These are phyloP conservation scores for Tulasnella sp. DNA, from an alignment of 768 basidiomycete genomes.

Conservation along the genomic window DNA sequence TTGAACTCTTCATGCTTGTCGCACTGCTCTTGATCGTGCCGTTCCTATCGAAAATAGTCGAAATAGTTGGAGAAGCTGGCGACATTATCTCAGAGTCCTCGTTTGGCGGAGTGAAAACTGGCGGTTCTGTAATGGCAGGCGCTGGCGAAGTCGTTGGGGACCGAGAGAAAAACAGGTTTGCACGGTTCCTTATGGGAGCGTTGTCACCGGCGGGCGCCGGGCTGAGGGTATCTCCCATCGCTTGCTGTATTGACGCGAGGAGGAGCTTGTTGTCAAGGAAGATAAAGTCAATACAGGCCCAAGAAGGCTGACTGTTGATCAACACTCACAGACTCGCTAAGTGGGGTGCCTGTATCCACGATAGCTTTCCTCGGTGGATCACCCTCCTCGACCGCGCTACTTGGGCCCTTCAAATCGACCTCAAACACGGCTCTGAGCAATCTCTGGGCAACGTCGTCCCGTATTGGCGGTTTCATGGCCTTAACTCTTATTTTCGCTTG, in stretches of 20 bases:
- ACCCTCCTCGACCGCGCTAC: background rate
- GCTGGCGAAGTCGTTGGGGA: background rate
- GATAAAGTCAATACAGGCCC: background rate
- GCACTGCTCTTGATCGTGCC: slow-evolving; percentile 10
- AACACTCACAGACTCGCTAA: background rate
- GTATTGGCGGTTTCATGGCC: background rate
- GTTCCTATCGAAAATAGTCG: slow-evolving; percentile 2
- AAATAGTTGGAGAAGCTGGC: background rate
- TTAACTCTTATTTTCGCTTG: background rate
- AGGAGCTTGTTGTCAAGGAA: background rate
- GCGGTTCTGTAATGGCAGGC: too few species aligned
- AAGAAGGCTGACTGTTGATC: background rate
- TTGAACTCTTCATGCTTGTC: slow-evolving; percentile 21
- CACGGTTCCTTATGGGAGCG: background rate
- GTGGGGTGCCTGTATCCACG: background rate
- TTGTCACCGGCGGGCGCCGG: background rate
- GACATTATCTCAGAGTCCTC: background rate
- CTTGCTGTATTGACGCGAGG: slow-evolving; percentile 3
- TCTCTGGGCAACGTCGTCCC: background rate
- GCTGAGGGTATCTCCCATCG: slow-evolving; percentile 10
- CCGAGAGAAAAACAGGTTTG: background rate
- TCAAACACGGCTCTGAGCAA: slow-evolving; percentile 30
- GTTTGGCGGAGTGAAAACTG: background rate
- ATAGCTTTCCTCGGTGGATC: too few species aligned
- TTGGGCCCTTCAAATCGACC: slow-evolving; percentile 26